phyloP scores from a whole-genome alignment of 768 basidiomycete species.

The Boletales sp. region DNA sequence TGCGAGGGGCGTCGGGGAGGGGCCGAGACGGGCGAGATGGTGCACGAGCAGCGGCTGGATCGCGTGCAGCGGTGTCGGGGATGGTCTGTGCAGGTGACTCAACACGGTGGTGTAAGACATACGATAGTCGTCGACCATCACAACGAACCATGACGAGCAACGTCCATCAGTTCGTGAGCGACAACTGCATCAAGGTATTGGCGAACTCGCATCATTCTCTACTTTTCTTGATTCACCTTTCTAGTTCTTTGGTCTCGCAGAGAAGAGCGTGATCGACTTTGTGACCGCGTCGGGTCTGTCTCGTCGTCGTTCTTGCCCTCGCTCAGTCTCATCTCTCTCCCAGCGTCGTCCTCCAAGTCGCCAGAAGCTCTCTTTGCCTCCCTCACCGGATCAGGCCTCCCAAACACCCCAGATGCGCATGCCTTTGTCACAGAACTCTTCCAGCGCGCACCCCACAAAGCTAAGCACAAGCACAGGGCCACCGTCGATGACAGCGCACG shows the following conservation, averaged over 20 bases:
- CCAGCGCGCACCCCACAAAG: slow-evolving; percentile 71
- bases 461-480: slow-evolving; percentile 59
- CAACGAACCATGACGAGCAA: slow-evolving; percentile 50
- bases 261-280: slow-evolving; percentile 81
- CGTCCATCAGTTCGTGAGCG: slow-evolving; percentile 71
- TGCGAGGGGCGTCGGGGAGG: slow-evolving; percentile 31
- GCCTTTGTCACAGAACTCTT: slow-evolving; percentile 77
- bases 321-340: not conserved
- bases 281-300: slow-evolving; percentile 77
- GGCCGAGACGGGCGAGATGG: slow-evolving; percentile 25
- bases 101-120: slow-evolving; percentile 25
- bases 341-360: slow-evolving; percentile 78
- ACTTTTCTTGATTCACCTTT: no score
- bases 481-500: slow-evolving; percentile 41
- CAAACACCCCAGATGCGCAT: slow-evolving; percentile 77
- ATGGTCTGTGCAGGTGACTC: slow-evolving; percentile 25
- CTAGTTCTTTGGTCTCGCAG: slow-evolving; percentile 81
- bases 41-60: slow-evolving; percentile 27
- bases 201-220: no score
- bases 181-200: slow-evolving; percentile 69
- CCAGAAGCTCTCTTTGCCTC: slow-evolving; percentile 74
- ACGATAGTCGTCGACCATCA: not conserved
- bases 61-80: slow-evolving; percentile 10
- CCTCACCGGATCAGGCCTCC: slow-evolving; percentile 74
- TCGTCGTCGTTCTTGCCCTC: not conserved